Conservation (phyloP, 352 stramenopile genomes). For the Globisporangium recalcitrans region DNA sequence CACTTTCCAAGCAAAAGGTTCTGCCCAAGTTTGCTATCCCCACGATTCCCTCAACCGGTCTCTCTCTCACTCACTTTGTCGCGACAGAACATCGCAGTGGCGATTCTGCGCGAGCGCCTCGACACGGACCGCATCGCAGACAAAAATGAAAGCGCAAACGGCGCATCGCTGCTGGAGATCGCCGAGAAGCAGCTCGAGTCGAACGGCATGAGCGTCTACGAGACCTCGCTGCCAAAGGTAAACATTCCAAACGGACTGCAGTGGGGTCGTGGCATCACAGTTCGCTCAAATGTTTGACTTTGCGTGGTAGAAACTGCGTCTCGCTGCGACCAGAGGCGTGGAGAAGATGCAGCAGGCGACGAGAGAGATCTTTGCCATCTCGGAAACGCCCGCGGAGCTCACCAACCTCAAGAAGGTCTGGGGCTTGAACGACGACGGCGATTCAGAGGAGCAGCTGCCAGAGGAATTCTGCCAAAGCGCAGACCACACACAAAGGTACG, state of each 20-base stretch:
- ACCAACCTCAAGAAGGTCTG: slow-evolving; percentile 48
- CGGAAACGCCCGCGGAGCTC: slow-evolving; percentile 39
- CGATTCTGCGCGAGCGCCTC: slow-evolving; percentile 61
- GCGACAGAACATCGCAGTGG: slow-evolving; percentile 49
- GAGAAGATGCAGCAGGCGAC: slow-evolving; percentile 40
- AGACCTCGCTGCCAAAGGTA: slow-evolving; percentile 41
- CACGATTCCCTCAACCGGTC: too few species aligned
- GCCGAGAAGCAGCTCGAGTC: slow-evolving; percentile 52
- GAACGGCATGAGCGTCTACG: slow-evolving; percentile 38
- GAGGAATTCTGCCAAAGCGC: neutral
- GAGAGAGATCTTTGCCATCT: slow-evolving; percentile 26
- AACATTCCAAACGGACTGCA: too few species aligned
- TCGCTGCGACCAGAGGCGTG: slow-evolving; percentile 28
- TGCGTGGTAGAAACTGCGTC: slow-evolving; percentile 34
- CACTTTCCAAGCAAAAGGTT: neutral
- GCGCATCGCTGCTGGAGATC: slow-evolving; percentile 40
- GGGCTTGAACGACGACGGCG: slow-evolving; percentile 26
- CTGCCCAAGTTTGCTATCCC: neutral
- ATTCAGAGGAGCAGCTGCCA: neutral
- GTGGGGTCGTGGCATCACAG: too few species aligned
- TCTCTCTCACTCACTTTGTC: neutral
- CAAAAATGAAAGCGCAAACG: slow-evolving; percentile 15
- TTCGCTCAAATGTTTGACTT: neutral
- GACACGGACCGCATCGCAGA: slow-evolving; percentile 19
- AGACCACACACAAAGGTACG: slow-evolving; percentile 4